Conservation (phyloP, 2,329 filamentous ascomycete species). For the Paecilomyces fulvus region DNA sequence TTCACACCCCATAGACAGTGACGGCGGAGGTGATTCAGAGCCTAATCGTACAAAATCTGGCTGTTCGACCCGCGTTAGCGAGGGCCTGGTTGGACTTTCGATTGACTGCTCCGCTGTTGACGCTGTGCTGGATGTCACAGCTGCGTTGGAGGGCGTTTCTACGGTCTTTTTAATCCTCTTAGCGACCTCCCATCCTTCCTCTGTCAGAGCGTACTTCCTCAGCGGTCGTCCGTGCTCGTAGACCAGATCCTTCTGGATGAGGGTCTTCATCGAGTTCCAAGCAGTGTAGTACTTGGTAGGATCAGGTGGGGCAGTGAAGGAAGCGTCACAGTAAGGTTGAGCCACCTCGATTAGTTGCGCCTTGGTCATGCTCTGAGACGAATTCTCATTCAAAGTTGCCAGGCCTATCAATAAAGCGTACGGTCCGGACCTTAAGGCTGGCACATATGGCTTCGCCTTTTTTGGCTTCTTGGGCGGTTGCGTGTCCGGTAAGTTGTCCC, state of each 20-base stretch:
- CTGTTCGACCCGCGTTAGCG: not conserved
- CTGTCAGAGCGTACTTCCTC: constrained; percentile 61
- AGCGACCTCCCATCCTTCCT: constrained; percentile 70
- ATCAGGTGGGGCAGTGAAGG: constrained; percentile 60
- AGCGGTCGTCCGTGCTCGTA: constrained; percentile 61
- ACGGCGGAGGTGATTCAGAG: not conserved
- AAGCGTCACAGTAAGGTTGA: constrained; percentile 64
- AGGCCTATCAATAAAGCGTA: constrained; percentile 66
- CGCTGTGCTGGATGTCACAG: not conserved
- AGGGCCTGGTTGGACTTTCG: not conserved
- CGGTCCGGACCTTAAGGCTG: constrained; percentile 60
- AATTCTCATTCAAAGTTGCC: constrained; percentile 49
- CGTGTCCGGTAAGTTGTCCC: constrained; percentile 20
- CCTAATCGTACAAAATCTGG: not conserved
- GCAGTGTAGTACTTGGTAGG: constrained; percentile 67
- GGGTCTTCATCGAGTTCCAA: constrained; percentile 74
- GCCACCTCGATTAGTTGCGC: constrained; percentile 58
- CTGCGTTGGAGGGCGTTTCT: not conserved
- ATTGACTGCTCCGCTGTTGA: not conserved
- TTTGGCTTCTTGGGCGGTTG: constrained; percentile 47
- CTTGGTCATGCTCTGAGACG: constrained; percentile 55
- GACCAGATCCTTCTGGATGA: constrained; percentile 65
- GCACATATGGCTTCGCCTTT: constrained; percentile 60
- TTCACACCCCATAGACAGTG: not conserved
- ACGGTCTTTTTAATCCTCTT: constrained; percentile 48